Conservation (phyloP, 352 stramenopile genomes). For the Globisporangium iwayamae region DNA sequence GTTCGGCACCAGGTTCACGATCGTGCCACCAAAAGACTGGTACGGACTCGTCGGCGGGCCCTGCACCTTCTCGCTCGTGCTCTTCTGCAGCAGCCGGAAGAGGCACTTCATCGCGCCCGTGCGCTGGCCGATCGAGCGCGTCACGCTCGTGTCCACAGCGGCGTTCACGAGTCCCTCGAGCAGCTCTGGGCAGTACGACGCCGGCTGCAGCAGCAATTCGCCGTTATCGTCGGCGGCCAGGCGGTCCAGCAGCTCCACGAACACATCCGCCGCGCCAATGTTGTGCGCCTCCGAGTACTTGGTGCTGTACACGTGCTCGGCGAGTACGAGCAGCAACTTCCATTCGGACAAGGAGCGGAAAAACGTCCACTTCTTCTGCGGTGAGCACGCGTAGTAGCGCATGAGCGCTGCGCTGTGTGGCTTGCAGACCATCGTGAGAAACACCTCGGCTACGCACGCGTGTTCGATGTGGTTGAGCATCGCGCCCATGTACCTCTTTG, state of each 20-base stretch:
- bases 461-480: constrained; percentile 84
- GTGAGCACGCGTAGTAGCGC: constrained; percentile 62
- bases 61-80: constrained; percentile 67
- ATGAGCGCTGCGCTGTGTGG: constrained; percentile 71
- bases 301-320: constrained; percentile 68
- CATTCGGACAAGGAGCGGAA: constrained; percentile 84
- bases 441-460: constrained; percentile 79
- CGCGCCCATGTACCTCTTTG: constrained; percentile 76
- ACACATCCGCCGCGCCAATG: constrained; percentile 82
- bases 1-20: constrained; percentile 84
- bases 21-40: constrained; percentile 79
- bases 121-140: constrained; percentile 52
- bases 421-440: constrained; percentile 85
- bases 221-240: constrained; percentile 88
- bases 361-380: constrained; percentile 86
- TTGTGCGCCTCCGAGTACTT: constrained; percentile 65
- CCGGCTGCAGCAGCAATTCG: constrained; percentile 82
- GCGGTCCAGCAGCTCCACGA: constrained; percentile 84
- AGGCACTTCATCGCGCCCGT: constrained; percentile 85
- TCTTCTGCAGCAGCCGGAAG: constrained; percentile 73
- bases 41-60: constrained; percentile 79
- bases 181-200: constrained; percentile 80
- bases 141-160: constrained; percentile 35
- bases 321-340: constrained; percentile 85
- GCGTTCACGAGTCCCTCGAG: constrained; percentile 77